phyloP scores from a whole-genome alignment of 2,329 filamentous ascomycete genomes.

The Claviceps monticola region DNA sequence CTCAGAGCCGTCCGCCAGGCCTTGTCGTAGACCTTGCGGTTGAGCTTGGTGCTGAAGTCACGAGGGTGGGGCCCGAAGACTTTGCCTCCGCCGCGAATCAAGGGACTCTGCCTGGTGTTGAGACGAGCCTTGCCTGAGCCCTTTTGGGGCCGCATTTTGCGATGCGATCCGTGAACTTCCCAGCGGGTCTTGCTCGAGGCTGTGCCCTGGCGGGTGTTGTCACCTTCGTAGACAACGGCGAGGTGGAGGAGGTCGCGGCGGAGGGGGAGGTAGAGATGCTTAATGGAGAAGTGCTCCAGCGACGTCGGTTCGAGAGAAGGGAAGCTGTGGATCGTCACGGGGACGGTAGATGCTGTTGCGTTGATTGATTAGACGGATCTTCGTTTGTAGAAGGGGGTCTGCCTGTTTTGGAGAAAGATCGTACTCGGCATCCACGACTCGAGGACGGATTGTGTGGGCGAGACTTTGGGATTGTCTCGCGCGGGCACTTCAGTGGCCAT shows the following conservation, averaged over 20 bases:
- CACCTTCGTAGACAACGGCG: conserved; percentile 85
- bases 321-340: conserved; percentile 80
- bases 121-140: conserved; percentile 68
- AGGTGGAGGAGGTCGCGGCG: conserved; percentile 86
- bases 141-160: conserved; percentile 78
- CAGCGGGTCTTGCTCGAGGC: conserved; percentile 68
- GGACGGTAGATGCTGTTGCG: conserved; percentile 46
- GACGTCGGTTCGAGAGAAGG: conserved; percentile 72
- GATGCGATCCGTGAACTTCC: conserved; percentile 71
- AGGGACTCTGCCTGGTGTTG: conserved; percentile 69
- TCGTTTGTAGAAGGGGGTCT: background rate
- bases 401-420: background rate
- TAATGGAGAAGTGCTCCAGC: conserved; percentile 64
- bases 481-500: conserved; percentile 41
- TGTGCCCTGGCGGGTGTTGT: conserved; percentile 74
- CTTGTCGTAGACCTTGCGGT: conserved; percentile 83
- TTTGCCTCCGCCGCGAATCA: conserved; percentile 75
- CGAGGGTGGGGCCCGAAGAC: conserved; percentile 80
- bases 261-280: conserved; percentile 76
- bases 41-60: conserved; percentile 76
- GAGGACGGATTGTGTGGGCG: conserved; percentile 20
- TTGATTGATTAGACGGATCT: background rate
- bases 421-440: conserved; percentile 33
- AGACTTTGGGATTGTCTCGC: conserved; percentile 22
- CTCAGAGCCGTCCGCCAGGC: conserved; percentile 90